phyloP scores from a whole-genome alignment of 1,284 basidiomycete genomes.

The Cryptococcus maquisensis region DNA sequence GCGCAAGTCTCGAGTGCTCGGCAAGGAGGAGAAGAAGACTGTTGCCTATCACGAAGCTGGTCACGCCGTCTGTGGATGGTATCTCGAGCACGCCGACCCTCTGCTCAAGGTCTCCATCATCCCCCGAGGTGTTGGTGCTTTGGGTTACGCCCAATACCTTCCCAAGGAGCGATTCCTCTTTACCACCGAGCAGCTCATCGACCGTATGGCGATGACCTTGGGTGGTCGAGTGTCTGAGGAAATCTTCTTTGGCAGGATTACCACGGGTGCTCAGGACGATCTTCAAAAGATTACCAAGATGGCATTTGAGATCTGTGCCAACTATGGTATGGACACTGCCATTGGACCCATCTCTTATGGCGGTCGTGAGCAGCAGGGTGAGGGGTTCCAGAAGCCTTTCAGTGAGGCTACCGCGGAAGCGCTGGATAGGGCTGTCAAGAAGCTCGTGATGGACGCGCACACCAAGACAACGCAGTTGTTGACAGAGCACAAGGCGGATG shows the following conservation, averaged over 20 bases:
- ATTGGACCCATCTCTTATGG: constrained; percentile 97
- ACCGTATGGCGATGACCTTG: constrained; percentile 99
- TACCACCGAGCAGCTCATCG: constrained; percentile 88
- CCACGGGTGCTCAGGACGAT: constrained; percentile 96
- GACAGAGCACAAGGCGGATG: constrained; percentile 75
- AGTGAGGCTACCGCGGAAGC: constrained; percentile 95
- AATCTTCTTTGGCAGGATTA: constrained; percentile 95
- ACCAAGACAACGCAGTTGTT: constrained; percentile 77
- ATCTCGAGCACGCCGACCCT: constrained; percentile 93
- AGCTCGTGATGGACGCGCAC: constrained; percentile 90
- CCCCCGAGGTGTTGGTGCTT: constrained; percentile 87
- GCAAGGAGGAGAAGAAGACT: constrained; percentile 95
- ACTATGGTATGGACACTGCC: constrained; percentile 91
- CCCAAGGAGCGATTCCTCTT: constrained; percentile 95
- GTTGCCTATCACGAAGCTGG: constrained; percentile 99
- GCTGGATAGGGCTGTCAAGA: constrained; percentile 81
- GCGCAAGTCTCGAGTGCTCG: constrained; percentile 88
- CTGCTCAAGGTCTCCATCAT: constrained; percentile 98
- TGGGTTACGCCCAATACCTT: constrained; percentile 96
- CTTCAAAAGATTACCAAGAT: constrained; percentile 96
- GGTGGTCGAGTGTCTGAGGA: constrained; percentile 97
- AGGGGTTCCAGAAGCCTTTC: constrained; percentile 95
- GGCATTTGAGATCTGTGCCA: constrained; percentile 89
- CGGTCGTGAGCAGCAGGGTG: constrained; percentile 72
- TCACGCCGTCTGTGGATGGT: constrained; percentile 98